A percentile compares a stretch with the other conserved stretches of the same genome.
phyloP scores from a whole-genome alignment of 2,329 filamentous ascomycete genomes.

The Phoma sp. region DNA sequence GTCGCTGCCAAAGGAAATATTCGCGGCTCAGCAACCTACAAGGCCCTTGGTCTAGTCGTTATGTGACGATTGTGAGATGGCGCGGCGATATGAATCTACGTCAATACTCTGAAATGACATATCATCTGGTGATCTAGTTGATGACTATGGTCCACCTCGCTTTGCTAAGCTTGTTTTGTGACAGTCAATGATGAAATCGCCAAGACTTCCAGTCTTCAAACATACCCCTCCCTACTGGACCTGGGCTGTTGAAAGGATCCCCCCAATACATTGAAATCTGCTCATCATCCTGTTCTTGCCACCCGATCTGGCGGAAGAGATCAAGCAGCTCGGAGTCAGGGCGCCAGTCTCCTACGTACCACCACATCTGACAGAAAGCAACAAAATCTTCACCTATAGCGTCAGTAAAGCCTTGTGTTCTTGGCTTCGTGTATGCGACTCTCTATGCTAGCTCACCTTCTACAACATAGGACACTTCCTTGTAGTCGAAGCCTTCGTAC shows the following conservation, averaged over 20 bases:
- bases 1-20: background rate
- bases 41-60: background rate
- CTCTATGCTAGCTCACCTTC: conserved; percentile 16
- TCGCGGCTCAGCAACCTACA: background rate
- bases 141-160: background rate
- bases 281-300: conserved; percentile 1
- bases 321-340: conserved; percentile 18
- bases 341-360: conserved; percentile 18
- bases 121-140: background rate
- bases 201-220: conserved; percentile 6
- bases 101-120: background rate
- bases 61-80: background rate
- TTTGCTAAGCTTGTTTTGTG: no score
- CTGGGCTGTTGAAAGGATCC: conserved; percentile 1
- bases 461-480: conserved; percentile 2
- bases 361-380: conserved; percentile 15
- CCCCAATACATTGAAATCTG: conserved; percentile 2
- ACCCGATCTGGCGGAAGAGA: conserved; percentile 17
- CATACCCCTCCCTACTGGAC: background rate
- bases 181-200: conserved; percentile 4
- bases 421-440: conserved; percentile 6
- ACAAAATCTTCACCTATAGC: conserved; percentile 1
- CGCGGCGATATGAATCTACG: background rate
- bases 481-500: conserved; percentile 1
- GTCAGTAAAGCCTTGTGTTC: background rate